A percentile compares a stretch with the other conserved stretches of the same genome.
Evolutionary conservation across 1,139 yeast species (phyloP).

Genomic region (Eremothecium sinecaudum): DNA sequence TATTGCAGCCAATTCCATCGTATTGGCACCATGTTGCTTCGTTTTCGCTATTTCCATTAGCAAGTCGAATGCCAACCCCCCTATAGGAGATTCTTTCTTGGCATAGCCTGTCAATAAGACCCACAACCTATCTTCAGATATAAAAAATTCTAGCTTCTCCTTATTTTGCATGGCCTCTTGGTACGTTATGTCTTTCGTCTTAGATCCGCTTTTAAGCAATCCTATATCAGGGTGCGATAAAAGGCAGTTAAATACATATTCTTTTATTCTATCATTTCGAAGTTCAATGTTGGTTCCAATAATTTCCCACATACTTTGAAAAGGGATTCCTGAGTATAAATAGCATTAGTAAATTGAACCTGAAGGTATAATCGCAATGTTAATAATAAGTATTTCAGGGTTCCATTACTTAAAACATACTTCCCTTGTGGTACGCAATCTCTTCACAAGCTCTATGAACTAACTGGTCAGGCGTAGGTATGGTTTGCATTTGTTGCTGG

Average conservation of each 20-base stretch:
- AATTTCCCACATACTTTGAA: constrained; percentile 19
- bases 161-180: constrained; percentile 11
- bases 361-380: neutral
- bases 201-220: neutral
- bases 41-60: constrained; percentile 43
- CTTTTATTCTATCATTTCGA: constrained; percentile 15
- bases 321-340: constrained; percentile 13
- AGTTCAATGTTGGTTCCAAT: constrained; percentile 14
- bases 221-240: constrained; percentile 11
- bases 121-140: constrained; percentile 36
- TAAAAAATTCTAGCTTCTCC: constrained; percentile 11
- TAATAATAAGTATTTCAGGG: constrained; percentile 2
- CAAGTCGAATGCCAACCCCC: constrained; percentile 37
- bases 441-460: constrained; percentile 21
- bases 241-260: constrained; percentile 18
- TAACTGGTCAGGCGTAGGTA: constrained; percentile 25
- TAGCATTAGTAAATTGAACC: no score
- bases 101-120: constrained; percentile 35
- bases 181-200: constrained; percentile 1
- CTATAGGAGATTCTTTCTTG: constrained; percentile 35
- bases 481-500: neutral
- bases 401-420: constrained; percentile 15
- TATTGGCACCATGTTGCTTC: constrained; percentile 47
- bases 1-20: constrained; percentile 44
- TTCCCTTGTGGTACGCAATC: constrained; percentile 28